These are phyloP conservation scores for Leptodermis oblonga DNA, from an alignment of 257 asterid genomes.

Conservation along the genomic window DNA sequence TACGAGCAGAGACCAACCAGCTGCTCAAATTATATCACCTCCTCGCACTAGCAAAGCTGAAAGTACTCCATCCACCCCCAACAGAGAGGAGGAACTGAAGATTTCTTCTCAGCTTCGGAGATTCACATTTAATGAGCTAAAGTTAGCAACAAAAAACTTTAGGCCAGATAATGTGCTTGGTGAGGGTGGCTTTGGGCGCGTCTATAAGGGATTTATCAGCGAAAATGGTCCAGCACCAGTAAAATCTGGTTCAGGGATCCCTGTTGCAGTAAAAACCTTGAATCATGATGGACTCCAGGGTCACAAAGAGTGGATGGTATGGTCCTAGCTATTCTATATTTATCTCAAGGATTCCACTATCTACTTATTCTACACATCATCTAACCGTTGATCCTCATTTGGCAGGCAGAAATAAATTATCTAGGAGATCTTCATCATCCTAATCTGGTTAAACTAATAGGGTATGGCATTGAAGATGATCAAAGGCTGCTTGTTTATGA, in stretches of 20 bases:
- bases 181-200: slow-evolving; percentile 91
- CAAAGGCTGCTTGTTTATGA: slow-evolving; percentile 85
- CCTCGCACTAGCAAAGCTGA: slow-evolving; percentile 57
- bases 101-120: slow-evolving; percentile 78
- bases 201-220: slow-evolving; percentile 83
- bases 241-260: slow-evolving; percentile 67
- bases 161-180: slow-evolving; percentile 75
- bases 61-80: slow-evolving; percentile 60
- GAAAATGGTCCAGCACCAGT: slow-evolving; percentile 61
- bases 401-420: slow-evolving; percentile 78
- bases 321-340: slow-evolving; percentile 7
- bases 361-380: slow-evolving; percentile 1
- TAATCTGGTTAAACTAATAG: slow-evolving; percentile 72
- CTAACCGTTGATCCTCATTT: slow-evolving; percentile 18
- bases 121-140: slow-evolving; percentile 60
- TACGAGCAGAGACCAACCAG: slow-evolving; percentile 47
- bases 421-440: slow-evolving; percentile 78
- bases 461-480: slow-evolving; percentile 80
- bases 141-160: slow-evolving; percentile 66
- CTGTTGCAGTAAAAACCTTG: slow-evolving; percentile 85
- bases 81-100: slow-evolving; percentile 53
- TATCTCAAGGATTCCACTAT: neutral
- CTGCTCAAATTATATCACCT: slow-evolving; percentile 56
- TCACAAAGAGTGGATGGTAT: slow-evolving; percentile 90
- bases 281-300: slow-evolving; percentile 90